Percentiles rank a stretch among this genome's conserved stretches.
These are phyloP conservation scores for Phylloporus sp. DNA, from an alignment of 768 basidiomycete genomes.

Conservation along the genomic window DNA sequence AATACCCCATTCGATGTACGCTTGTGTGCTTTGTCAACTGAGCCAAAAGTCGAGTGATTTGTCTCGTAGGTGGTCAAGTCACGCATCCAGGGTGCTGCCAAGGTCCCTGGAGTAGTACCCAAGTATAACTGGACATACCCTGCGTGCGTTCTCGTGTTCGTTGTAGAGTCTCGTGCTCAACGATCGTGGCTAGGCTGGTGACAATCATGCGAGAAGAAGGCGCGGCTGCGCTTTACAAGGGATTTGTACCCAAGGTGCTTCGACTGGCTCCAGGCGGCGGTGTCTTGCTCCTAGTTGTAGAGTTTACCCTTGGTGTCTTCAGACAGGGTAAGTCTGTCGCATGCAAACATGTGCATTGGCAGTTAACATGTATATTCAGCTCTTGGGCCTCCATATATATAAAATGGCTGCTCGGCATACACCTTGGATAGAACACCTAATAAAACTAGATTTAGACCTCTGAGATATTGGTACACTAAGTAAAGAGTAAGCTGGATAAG, in stretches of 20 bases:
- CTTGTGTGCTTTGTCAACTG: neutral
- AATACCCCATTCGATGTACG: constrained; percentile 81
- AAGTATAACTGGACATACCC: constrained; percentile 98
- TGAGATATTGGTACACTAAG: neutral
- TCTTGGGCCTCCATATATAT: constrained; percentile 34
- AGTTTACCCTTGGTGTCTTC: constrained; percentile 76
- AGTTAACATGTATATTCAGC: constrained; percentile 13
- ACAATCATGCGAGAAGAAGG: constrained; percentile 89
- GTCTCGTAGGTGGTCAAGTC: constrained; percentile 83
- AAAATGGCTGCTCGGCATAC: neutral
- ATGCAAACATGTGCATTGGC: neutral
- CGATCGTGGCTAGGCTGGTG: constrained; percentile 39
- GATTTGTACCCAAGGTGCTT: constrained; percentile 93
- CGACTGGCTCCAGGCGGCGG: constrained; percentile 95
- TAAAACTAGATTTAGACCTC: constrained; percentile 3
- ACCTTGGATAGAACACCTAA: neutral
- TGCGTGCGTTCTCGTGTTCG: constrained; percentile 38
- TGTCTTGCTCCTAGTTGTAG: constrained; percentile 89
- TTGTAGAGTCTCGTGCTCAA: neutral
- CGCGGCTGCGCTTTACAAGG: constrained; percentile 82
- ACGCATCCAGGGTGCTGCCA: constrained; percentile 78
- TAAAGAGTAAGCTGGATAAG: neutral
- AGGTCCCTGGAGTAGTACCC: constrained; percentile 63
- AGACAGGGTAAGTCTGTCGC: constrained; percentile 49
- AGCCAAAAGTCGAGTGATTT: neutral